Conservation (phyloP, 352 stramenopile species). For the Pelagophyceae sp. region DNA sequence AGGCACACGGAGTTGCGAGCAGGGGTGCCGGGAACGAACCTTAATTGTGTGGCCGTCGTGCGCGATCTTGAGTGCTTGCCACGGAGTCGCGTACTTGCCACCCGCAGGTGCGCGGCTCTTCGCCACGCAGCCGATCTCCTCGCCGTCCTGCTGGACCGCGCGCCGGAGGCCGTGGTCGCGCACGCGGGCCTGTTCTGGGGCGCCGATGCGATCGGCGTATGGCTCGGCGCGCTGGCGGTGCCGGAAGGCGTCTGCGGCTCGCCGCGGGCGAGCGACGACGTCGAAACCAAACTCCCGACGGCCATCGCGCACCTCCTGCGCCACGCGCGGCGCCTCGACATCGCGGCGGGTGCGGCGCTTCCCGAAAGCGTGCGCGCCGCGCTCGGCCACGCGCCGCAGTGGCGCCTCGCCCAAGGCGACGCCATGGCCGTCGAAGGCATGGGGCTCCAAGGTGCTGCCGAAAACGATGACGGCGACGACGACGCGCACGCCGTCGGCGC, state of each 20-base stretch:
- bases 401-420: too few relatives aligned
- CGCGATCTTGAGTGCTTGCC: too few relatives aligned
- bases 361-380: too few relatives aligned
- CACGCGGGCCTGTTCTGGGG: not conserved
- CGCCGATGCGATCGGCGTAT: not conserved
- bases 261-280: not conserved
- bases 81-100: too few relatives aligned
- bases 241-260: not conserved
- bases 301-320: not conserved
- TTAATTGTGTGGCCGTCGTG: too few relatives aligned
- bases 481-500: not conserved
- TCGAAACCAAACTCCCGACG: not conserved
- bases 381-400: not conserved
- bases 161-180: not conserved
- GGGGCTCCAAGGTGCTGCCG: not conserved
- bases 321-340: not conserved
- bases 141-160: not conserved
- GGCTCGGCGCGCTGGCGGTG: not conserved
- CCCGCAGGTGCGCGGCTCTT: not conserved
- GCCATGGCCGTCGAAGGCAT: not conserved
- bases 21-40: too few relatives aligned
- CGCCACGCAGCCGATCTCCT: not conserved
- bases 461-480: not conserved
- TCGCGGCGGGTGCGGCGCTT: not conserved
- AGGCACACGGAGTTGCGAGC: too few relatives aligned